A percentile compares a stretch with the other conserved stretches of the same genome.
Evolutionary conservation across 2,329 filamentous ascomycete genomes (phyloP).

Genomic region (Fusarium humuli): DNA sequence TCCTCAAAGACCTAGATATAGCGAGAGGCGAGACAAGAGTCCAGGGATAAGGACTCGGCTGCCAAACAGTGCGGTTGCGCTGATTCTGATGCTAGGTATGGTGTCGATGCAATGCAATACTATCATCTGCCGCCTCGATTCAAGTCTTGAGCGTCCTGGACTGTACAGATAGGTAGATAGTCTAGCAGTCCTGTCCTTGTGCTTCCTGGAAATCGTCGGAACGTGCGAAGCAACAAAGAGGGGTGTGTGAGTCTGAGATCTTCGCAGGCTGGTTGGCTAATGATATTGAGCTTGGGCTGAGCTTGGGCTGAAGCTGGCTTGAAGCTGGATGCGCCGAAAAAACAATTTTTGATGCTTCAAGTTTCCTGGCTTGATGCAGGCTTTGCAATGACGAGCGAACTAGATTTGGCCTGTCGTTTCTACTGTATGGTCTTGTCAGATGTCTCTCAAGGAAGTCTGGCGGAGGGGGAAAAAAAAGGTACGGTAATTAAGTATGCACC

Average conservation of each 20-base stretch:
- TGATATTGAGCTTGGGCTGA: constrained; percentile 28
- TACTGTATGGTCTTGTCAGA: neutral
- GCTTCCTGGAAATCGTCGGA: constrained; percentile 10
- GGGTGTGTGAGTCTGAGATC: constrained; percentile 29
- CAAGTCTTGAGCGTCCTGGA: neutral
- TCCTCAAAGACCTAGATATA: neutral
- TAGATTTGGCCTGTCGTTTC: neutral
- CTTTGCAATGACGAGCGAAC: neutral
- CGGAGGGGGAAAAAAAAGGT: neutral
- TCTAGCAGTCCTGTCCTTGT: neutral
- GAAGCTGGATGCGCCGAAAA: constrained; percentile 26
- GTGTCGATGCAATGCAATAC: neutral
- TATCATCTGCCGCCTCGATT: neutral
- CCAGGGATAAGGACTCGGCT: neutral
- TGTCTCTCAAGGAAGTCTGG: neutral
- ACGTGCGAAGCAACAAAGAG: constrained; percentile 18
- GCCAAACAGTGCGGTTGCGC: neutral
- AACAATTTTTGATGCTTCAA: constrained; percentile 2
- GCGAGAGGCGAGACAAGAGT: neutral
- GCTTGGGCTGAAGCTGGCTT: constrained; percentile 31
- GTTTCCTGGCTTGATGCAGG: constrained; percentile 14
- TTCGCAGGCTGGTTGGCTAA: constrained; percentile 24
- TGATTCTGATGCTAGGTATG: neutral
- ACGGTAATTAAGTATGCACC: neutral
- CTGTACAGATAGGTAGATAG: neutral